Evolutionary conservation across 2,329 filamentous ascomycete species (phyloP), one percentile per base, ranked within the genome.

Genomic region (Colletotrichum godetiae): DNA sequence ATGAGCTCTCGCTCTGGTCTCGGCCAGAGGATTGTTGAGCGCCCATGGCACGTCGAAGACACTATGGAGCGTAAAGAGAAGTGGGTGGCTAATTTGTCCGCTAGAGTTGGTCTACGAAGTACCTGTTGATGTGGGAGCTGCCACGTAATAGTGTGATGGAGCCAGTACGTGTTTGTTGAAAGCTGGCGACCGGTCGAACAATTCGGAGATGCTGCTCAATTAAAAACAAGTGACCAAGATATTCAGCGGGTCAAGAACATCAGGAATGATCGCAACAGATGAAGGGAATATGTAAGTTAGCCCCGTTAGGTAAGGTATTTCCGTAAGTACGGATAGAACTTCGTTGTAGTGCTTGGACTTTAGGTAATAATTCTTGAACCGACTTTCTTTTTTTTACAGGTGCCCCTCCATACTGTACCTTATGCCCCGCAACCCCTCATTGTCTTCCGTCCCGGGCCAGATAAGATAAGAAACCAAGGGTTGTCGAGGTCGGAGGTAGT

Each of bases 21-120:
- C 81, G 81, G 62, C 78, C 78, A 7, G 87, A 85, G 22, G 89
- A 91, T 80, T 91, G 89, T 72, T 89, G 85, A 56, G 87, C 88
- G 63, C 89, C 89, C 89, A 91, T 89, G 35, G 27, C 67, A 49
- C n/a, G n/a, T 5, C 22, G 13, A 33, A 22, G 35, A 24, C 5
- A 11, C 8, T 24, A 37, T 2, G 19, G 13, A 13, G 22, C 22
- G 35, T 13, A n/a, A 27, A 52, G 29, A 15, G 5, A 37, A n/a
- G 2, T 49, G 12, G 5, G 33, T 27, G 49, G 22, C n/a, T 37
- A 27, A 55, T 10, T 29, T 37, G 8, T 7, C 27, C 12, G 27
- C 24, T 33, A n/a, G 6, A 29, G 12, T n/a, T 46, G 42, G 7
- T 10, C 42, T 4, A 8, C 19, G 8, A 19, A n/a, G n/a, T 49